Base-by-base conservation (phyloP, 108 stramenopile species). In the Nannochloropsis oceanica region DNA sequence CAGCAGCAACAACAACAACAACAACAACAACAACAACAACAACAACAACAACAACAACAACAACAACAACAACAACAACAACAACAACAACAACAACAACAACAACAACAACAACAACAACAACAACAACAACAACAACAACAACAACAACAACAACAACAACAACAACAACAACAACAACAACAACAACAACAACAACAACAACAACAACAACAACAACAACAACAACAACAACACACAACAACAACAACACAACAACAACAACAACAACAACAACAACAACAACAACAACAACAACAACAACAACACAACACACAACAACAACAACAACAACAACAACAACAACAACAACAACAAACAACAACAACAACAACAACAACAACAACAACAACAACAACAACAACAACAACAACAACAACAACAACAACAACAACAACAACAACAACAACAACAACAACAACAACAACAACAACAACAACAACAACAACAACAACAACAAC, bases 251-350 rank as follows among this genome's bases (percentile, higher is more conserved):
- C 34, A 34, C 34, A 34, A 5, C 34, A 5, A 5, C 34, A 34
- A 5, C 34, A 34, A 34, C 34, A 34, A 5, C 34, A 34, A 5
- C 34, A 34, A 34, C 34, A 34, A 34, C 34, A 3, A 3, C 34
- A 34, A 34, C 34, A 34, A 5, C 34, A 5, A 5, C 34, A 34
- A 5, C 43, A 85, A 84, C 24, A 43, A 44, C 84, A 89, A 87
- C 25, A 88, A 50, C 89, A 80, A 88, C 82, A 81, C 59, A n/a
- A 80, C 73, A 24, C 90, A 87, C 82, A 80, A 80, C 43, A 89
- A 73, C 59, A 81, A 73, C 73, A 85, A 82, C 85, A 82, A 80
- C 43, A 87, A n/a, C 44, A 83, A 12, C 82, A 83, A 12, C 44
- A 27, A 2, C 0, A 83, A 18, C 13, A 81, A 42, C 81, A 81